Percentiles rank a stretch among this genome's conserved stretches.
Evolutionary conservation across 2,329 filamentous ascomycete genomes (phyloP).

Genomic region (Nannizzia gypsea): DNA sequence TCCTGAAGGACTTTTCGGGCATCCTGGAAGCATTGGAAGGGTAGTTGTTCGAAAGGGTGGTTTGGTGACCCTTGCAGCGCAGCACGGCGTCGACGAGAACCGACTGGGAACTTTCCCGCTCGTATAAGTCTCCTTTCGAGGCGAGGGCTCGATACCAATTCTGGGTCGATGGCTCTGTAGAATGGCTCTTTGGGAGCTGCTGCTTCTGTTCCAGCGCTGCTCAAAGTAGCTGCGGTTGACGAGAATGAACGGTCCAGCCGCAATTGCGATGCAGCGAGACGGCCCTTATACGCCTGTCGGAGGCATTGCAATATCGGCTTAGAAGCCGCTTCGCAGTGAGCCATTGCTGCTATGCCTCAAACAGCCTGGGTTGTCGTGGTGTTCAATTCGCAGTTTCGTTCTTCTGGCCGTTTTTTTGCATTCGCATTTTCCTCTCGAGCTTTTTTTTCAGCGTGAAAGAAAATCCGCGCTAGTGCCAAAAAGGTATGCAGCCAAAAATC

Average conservation of each 20-base stretch:
- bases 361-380: conserved; percentile 5
- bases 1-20: conserved; percentile 69
- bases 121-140: conserved; percentile 58
- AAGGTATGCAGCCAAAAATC: conserved; percentile 11
- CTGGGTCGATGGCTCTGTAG: conserved; percentile 45
- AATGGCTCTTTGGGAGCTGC: conserved; percentile 30
- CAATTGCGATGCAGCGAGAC: conserved; percentile 24
- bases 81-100: conserved; percentile 71
- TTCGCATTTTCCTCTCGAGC: background rate
- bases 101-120: conserved; percentile 59
- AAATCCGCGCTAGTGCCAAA: conserved; percentile 15
- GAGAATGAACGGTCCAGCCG: conserved; percentile 39
- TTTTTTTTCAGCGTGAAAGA: background rate
- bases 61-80: conserved; percentile 53
- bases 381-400: conserved; percentile 10
- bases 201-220: conserved; percentile 34
- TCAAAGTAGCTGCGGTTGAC: conserved; percentile 32
- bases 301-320: conserved; percentile 34
- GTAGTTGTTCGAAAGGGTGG: conserved; percentile 82
- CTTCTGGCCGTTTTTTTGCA: conserved; percentile 8
- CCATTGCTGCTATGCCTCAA: conserved; percentile 22
- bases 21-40: conserved; percentile 97
- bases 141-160: conserved; percentile 51
- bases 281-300: conserved; percentile 25
- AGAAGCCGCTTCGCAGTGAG: conserved; percentile 33